Evolutionary conservation across 352 stramenopile genomes (phyloP).

Genomic region (Peronospora belbahrii): DNA sequence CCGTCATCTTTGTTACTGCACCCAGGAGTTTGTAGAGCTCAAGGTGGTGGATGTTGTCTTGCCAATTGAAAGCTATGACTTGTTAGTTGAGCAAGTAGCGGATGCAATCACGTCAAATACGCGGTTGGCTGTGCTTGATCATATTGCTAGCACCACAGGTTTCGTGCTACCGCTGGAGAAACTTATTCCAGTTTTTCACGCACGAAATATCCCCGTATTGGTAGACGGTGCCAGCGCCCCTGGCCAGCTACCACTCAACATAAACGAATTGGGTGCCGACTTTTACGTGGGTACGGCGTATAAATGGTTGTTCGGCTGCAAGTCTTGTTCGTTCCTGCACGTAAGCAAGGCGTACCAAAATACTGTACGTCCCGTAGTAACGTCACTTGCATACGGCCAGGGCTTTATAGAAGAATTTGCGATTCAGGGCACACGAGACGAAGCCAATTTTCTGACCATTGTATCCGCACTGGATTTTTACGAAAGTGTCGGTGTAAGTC

Average conservation of each 20-base stretch:
- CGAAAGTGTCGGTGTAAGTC: constrained; percentile 63
- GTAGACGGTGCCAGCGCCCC: constrained; percentile 74
- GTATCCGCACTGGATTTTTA: constrained; percentile 80
- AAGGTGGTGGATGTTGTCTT: constrained; percentile 78
- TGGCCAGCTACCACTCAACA: constrained; percentile 61
- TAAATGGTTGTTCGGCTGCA: constrained; percentile 85
- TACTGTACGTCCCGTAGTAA: constrained; percentile 72
- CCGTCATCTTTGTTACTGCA: constrained; percentile 79
- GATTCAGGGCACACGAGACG: constrained; percentile 74
- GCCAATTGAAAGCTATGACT: constrained; percentile 61
- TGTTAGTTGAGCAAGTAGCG: constrained; percentile 57
- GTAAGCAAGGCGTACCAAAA: constrained; percentile 74
- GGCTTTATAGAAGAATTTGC: constrained; percentile 80
- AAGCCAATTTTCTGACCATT: constrained; percentile 80
- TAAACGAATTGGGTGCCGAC: constrained; percentile 57
- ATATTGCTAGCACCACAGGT: constrained; percentile 70
- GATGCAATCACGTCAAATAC: constrained; percentile 77
- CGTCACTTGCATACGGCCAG: constrained; percentile 71
- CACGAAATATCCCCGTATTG: constrained; percentile 64
- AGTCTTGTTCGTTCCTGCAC: constrained; percentile 80
- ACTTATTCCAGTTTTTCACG: constrained; percentile 77
- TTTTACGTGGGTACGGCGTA: constrained; percentile 82
- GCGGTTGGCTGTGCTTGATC: constrained; percentile 73
- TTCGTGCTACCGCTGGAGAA: constrained; percentile 77
- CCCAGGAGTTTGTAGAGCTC: constrained; percentile 83